Base-by-base conservation (phyloP, 2,329 filamentous ascomycete species). In the Aspergillus sp. region DNA sequence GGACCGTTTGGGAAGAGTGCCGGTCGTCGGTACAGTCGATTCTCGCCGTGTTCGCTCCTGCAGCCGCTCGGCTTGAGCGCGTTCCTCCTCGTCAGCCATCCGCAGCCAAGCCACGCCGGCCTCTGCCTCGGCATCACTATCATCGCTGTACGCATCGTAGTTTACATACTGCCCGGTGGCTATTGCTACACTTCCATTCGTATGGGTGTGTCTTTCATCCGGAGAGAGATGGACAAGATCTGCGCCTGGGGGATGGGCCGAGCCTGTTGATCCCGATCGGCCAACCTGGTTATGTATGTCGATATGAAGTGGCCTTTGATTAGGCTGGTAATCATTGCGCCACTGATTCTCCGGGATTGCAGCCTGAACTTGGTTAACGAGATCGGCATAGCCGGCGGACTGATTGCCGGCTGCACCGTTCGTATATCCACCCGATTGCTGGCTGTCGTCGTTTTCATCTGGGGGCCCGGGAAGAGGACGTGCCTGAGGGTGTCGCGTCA, bases 111-210 rank as follows among this genome's bases (percentile, higher is more conserved):
- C 84, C 52, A 96, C 78, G 15, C 95, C 93, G 59, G 91, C 91
- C 40, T 89, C 87, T 19, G 90, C 93, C 73, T 97, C 93, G 0
- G 90, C 86, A 69, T 98, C 93, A 69, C 91, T 96, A 50, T 96
- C 91, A 55, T 93, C 89, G 61, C 81, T 80, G 64, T 82, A 82
- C 6, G 77, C 76, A 59, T 76, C 77, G 58, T 80, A 78, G 59
- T 79, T 78, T 40, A 78, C 72, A 57, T 77, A 75, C 51, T 79
- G 71, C 54, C 77, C 76, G 2, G 73, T 70, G 4, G 73, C 77
- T 4, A 78, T 79, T 4, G 76, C 68, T 62, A 76, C 69, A 68
- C 79, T 75, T 8, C 73, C 73, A 64, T 87, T 85, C 1, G 77
- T 76, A 56, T 80, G 77, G 0, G 72, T 75, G 39, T 79, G 77